Percentiles rank a stretch among this genome's conserved stretches.
Evolutionary conservation across 1,139 yeast species (phyloP).

Genomic region (Suhomyces kunorum): DNA sequence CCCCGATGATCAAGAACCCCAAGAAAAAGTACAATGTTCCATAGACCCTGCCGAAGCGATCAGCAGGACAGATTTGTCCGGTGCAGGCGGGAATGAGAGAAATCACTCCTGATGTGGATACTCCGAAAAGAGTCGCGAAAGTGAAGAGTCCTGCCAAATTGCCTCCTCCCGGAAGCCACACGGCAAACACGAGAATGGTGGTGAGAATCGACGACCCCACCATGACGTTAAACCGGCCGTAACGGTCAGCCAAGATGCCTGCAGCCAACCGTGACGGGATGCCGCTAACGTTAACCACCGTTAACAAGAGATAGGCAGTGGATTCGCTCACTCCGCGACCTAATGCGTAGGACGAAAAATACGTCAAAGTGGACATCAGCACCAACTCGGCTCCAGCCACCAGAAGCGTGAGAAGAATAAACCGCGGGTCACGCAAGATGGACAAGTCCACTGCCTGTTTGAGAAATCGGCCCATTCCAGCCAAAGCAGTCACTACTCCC

Average conservation of each 20-base stretch:
- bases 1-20: slow-evolving; percentile 31
- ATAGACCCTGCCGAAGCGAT: slow-evolving; percentile 35
- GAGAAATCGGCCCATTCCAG: slow-evolving; percentile 17
- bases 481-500: no score
- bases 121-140: slow-evolving; percentile 32
- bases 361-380: slow-evolving; percentile 46
- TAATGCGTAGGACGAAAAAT: slow-evolving; percentile 33
- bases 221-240: slow-evolving; percentile 35
- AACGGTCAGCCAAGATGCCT: slow-evolving; percentile 31
- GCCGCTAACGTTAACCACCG: slow-evolving; percentile 33
- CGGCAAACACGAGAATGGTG: slow-evolving; percentile 24
- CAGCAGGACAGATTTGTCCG: slow-evolving; percentile 30
- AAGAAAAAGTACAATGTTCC: slow-evolving; percentile 32
- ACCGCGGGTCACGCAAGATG: slow-evolving; percentile 43
- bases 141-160: slow-evolving; percentile 26
- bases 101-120: slow-evolving; percentile 28
- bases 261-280: slow-evolving; percentile 36
- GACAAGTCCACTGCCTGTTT: slow-evolving; percentile 40
- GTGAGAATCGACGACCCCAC: slow-evolving; percentile 23
- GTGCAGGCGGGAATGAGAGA: slow-evolving; percentile 36
- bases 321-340: slow-evolving; percentile 26
- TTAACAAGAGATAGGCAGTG: slow-evolving; percentile 27
- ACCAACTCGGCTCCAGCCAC: slow-evolving; percentile 51
- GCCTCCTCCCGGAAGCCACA: slow-evolving; percentile 35
- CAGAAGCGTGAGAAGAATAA: slow-evolving; percentile 41